phyloP scores from a whole-genome alignment of 495 filamentous ascomycete genomes.

The Physcia stellaris region DNA sequence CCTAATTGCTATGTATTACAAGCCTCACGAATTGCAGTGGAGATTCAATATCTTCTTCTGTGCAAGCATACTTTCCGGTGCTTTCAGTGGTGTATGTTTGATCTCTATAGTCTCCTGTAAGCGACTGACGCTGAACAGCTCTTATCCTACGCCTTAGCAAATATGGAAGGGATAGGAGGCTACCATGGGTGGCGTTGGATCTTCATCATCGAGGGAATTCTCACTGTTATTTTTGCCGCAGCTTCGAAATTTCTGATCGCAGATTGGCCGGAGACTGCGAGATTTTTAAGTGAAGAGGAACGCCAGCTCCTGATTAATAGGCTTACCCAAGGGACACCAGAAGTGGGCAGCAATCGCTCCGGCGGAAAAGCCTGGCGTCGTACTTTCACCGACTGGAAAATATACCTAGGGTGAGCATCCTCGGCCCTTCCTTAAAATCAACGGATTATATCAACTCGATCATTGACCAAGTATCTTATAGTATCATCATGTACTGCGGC shows the following conservation, averaged over 20 bases:
- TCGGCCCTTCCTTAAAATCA: neutral
- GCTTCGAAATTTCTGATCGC: conserved; percentile 38
- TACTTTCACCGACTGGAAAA: conserved; percentile 40
- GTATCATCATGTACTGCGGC: conserved; percentile 35
- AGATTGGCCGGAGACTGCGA: conserved; percentile 40
- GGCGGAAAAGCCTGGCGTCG: conserved; percentile 31
- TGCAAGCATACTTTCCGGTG: conserved; percentile 41
- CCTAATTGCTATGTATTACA: conserved; percentile 49
- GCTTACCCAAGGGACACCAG: conserved; percentile 26
- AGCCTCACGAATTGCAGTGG: conserved; percentile 44
- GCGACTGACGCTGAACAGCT: conserved; percentile 23
- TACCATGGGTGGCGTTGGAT: conserved; percentile 46
- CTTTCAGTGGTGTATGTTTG: conserved; percentile 39
- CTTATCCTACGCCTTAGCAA: conserved; percentile 43
- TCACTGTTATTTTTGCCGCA: conserved; percentile 32
- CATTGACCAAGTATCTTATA: conserved; percentile 2
- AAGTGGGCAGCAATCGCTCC: conserved; percentile 34
- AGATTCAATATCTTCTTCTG: conserved; percentile 46
- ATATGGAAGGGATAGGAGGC: conserved; percentile 38
- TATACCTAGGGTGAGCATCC: conserved; percentile 31
- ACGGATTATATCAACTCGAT: neutral
- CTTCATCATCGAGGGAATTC: conserved; percentile 50
- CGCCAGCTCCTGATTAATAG: conserved; percentile 28
- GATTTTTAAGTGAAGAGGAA: conserved; percentile 35
- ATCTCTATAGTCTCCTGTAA: neutral